A percentile compares a stretch with the other conserved stretches of the same genome.
Conservation (phyloP, 116 monocot genomes). For the Dioscorea cayenensis region DNA sequence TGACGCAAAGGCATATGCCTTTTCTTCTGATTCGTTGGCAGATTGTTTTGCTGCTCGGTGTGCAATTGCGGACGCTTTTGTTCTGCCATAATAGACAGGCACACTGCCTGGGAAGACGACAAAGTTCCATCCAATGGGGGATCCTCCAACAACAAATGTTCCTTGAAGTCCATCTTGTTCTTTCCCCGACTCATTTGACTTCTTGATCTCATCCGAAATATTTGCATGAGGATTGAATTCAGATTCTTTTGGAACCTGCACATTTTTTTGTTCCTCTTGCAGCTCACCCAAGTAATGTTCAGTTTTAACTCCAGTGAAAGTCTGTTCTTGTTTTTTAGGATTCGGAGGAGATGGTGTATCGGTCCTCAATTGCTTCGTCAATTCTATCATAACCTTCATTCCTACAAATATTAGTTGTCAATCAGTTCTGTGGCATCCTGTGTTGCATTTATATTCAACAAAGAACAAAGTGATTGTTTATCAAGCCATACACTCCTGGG, state of each 20-base stretch:
- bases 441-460: no score
- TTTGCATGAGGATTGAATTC: neutral
- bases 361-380: conserved; percentile 25
- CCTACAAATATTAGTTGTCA: conserved; percentile 11
- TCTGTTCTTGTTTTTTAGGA: neutral
- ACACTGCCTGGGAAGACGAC: conserved; percentile 13
- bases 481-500: no score
- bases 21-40: conserved; percentile 1
- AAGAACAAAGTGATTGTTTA: no score
- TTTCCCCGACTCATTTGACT: neutral
- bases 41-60: neutral
- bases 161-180: conserved; percentile 9
- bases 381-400: conserved; percentile 37
- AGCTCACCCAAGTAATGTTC: neutral
- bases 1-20: neutral
- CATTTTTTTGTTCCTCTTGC: conserved; percentile 1
- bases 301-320: neutral
- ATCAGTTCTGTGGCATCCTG: neutral
- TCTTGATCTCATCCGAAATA: neutral
- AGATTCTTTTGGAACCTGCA: neutral
- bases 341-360: conserved; percentile 10
- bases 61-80: conserved; percentile 11
- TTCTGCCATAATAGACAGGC: conserved; percentile 29
- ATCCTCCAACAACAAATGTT: conserved; percentile 34
- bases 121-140: conserved; percentile 48